Base-by-base conservation (phyloP, 2,329 filamentous ascomycete genomes). In the Botrytis cinerea region DNA sequence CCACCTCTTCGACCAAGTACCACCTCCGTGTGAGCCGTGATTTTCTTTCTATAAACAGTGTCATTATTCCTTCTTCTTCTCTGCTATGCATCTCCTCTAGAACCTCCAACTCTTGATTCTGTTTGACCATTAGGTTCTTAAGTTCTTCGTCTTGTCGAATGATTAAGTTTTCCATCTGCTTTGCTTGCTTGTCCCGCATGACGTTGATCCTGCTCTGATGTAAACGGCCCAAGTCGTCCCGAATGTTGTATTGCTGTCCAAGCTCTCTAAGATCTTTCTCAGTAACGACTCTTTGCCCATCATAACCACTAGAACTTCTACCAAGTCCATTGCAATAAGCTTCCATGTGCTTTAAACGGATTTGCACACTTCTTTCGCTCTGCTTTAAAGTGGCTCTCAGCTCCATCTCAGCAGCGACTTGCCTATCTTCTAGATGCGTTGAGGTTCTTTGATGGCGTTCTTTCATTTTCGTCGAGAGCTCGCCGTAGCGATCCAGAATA, bases 271-370 rank as follows among this genome's bases (percentile, higher is more conserved):
- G 81, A 75, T 91, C 87, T 63, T 86, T 84, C 78, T 90, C 87
- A 2, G 89, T 91, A 25, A 91, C 87, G 1, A 86, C 81, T 12
- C 89, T 83, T 0, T 83, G 82, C 5, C 87, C 86, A 80, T 87
- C 83, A 5, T 80, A 69, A 40, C 75, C 77, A 48, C 78, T 81
- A 2, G 82, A 80, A 38, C 80, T 83, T 46, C 83, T 83, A 6
- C 86, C 87, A 1, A 87, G 80, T 6, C 85, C 85, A 74, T 88
- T 85, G 77, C 89, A 91, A 79, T 91, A 91, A 9, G 88, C 89
- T 77, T 91, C 89, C 89, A 91, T 91, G 76, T 91, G 87, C 78
- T 86, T 87, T n/a, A 91, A 82, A 22, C 88, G 85, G 54, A 89
- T 87, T 46, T 83, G 83, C 54, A 90, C 84, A 76, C 86, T 88